A percentile compares a stretch with the other conserved stretches of the same genome.
Evolutionary conservation across 768 basidiomycete species (phyloP).

Genomic region (Kondoa subrosea): DNA sequence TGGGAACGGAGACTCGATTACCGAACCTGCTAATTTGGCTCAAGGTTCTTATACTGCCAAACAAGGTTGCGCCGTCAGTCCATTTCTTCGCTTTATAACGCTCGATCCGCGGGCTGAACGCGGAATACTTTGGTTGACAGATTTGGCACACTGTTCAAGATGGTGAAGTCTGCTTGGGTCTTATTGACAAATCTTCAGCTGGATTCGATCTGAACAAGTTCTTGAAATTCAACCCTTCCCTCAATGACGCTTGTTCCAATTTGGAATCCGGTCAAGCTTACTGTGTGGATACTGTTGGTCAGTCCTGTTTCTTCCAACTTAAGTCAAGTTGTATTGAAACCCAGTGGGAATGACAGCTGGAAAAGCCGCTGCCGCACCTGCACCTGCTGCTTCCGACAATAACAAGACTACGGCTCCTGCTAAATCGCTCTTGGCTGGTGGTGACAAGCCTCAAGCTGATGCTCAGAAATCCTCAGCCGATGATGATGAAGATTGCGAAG

Average conservation of each 20-base stretch:
- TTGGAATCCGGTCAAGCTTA: neutral
- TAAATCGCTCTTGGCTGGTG: neutral
- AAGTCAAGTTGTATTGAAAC: neutral
- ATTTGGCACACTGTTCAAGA: conserved; percentile 6
- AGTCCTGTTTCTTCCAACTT: neutral
- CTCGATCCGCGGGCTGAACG: no score
- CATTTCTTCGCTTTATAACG: neutral
- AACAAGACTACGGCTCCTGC: neutral
- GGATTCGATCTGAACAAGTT: neutral
- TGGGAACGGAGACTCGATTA: conserved; percentile 4
- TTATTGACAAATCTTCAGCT: conserved; percentile 6
- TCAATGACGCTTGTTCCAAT: neutral
- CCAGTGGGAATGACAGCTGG: neutral
- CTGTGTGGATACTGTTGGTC: conserved; percentile 6
- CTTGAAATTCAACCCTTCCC: neutral
- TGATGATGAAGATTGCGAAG: neutral
- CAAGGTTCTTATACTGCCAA: neutral
- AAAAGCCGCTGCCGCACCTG: neutral
- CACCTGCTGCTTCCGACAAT: neutral
- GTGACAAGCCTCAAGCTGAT: neutral
- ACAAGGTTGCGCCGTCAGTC: conserved; percentile 5
- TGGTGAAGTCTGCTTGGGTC: conserved; percentile 9
- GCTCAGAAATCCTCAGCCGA: neutral
- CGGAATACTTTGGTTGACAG: neutral
- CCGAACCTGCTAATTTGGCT: neutral